These are phyloP conservation scores for Cryptococcus sp. DNA, from an alignment of 1,284 basidiomycete species.

Conservation along the genomic window DNA sequence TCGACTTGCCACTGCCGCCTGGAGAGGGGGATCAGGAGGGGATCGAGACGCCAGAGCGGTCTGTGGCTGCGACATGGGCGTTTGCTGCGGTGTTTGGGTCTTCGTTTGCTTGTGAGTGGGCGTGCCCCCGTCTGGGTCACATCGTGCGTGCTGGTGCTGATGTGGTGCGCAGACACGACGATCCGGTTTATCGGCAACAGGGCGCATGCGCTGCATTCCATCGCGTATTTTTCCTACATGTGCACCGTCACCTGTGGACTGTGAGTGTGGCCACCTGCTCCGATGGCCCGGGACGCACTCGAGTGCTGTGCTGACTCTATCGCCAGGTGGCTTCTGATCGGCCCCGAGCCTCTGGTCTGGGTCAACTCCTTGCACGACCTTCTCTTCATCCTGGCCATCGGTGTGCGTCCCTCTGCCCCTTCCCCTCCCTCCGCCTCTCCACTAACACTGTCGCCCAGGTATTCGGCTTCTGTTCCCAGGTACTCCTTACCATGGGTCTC, in stretches of 20 bases:
- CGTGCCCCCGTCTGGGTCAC: background rate
- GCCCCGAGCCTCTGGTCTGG: slow-evolving; percentile 5
- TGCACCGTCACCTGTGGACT: slow-evolving; percentile 59
- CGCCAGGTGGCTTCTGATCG: slow-evolving; percentile 39
- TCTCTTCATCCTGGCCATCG: slow-evolving; percentile 45
- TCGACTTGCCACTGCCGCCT: slow-evolving; percentile 13
- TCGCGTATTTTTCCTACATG: slow-evolving; percentile 64
- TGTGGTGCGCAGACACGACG: slow-evolving; percentile 56
- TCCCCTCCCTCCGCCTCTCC: background rate
- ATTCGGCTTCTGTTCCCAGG: slow-evolving; percentile 62
- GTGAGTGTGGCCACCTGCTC: slow-evolving; percentile 39
- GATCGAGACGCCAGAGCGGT: slow-evolving; percentile 8
- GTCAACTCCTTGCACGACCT: slow-evolving; percentile 12
- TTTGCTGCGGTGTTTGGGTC: slow-evolving; percentile 37
- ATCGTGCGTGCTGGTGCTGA: background rate
- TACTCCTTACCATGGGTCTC: slow-evolving; percentile 49
- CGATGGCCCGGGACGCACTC: background rate
- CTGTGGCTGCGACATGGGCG: slow-evolving; percentile 32
- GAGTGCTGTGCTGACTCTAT: background rate
- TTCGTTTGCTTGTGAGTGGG: slow-evolving; percentile 42
- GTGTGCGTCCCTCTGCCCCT: slow-evolving; percentile 55
- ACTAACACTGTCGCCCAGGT: slow-evolving; percentile 32
- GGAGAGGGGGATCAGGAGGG: slow-evolving; percentile 21
- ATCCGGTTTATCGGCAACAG: slow-evolving; percentile 69
- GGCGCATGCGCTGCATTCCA: slow-evolving; percentile 69